Evolutionary conservation across 2,329 filamentous ascomycete species (phyloP).

Genomic region (Coniochaeta hoffmannii): DNA sequence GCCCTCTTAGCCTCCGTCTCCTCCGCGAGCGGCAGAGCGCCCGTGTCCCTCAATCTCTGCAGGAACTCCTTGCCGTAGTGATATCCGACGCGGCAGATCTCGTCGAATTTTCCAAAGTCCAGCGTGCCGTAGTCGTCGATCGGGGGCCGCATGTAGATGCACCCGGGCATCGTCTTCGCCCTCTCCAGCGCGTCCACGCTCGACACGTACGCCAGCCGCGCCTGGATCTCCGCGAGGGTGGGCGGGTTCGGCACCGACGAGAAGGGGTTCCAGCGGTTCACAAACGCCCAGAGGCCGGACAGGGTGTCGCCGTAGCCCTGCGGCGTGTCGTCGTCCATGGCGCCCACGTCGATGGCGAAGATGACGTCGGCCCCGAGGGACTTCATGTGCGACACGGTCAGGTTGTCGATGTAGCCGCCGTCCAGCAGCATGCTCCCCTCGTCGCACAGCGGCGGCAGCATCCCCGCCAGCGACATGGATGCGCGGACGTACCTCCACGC

Average conservation of each 20-base stretch:
- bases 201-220: constrained; percentile 86
- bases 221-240: constrained; percentile 92
- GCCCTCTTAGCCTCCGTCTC: constrained; percentile 73
- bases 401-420: constrained; percentile 93
- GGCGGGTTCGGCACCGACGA: constrained; percentile 84
- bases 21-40: constrained; percentile 61
- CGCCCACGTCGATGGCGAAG: constrained; percentile 91
- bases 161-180: constrained; percentile 84
- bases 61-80: constrained; percentile 77
- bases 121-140: constrained; percentile 90
- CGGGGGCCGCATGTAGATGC: constrained; percentile 92
- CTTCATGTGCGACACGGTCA: constrained; percentile 97
- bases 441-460: constrained; percentile 90
- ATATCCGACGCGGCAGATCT: constrained; percentile 89
- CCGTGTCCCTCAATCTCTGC: constrained; percentile 67
- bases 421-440: constrained; percentile 96
- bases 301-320: constrained; percentile 91
- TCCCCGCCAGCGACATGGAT: constrained; percentile 90
- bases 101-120: constrained; percentile 96
- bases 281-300: constrained; percentile 88
- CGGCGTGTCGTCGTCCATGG: constrained; percentile 83
- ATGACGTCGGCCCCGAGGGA: constrained; percentile 86
- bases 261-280: constrained; percentile 97
- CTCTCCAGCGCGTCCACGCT: constrained; percentile 91
- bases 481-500: constrained; percentile 96